Evolutionary conservation across 176 grass and related monocot genomes (phyloP).

Genomic region (Oryza glaberrima): DNA sequence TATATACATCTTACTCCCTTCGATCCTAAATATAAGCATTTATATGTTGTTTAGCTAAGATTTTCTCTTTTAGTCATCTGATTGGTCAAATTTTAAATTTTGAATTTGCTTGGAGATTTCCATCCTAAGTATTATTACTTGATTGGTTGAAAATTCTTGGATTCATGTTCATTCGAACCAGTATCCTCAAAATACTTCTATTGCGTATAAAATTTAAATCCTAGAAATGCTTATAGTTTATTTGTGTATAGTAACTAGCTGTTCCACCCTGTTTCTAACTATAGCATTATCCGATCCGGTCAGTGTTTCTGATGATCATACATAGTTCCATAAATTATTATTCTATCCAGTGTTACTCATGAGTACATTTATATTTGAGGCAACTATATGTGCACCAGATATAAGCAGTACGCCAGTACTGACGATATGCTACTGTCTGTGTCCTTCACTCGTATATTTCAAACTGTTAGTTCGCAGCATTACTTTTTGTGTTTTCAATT

Average conservation of each 20-base stretch:
- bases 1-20: neutral
- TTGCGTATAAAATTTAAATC: too few relatives aligned
- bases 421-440: neutral
- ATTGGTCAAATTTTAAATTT: too few relatives aligned
- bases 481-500: neutral
- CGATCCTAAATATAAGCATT: too few relatives aligned
- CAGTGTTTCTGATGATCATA: neutral
- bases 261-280: neutral
- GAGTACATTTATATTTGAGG: slow-evolving; percentile 14
- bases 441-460: neutral
- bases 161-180: too few relatives aligned
- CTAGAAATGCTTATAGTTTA: neutral
- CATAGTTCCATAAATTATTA: neutral
- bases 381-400: neutral
- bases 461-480: slow-evolving; percentile 14
- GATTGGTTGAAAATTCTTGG: too few relatives aligned
- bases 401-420: neutral
- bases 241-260: neutral
- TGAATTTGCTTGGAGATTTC: too few relatives aligned
- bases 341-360: neutral
- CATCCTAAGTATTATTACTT: too few relatives aligned
- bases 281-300: neutral
- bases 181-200: too few relatives aligned
- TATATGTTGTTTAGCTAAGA: too few relatives aligned
- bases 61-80: too few relatives aligned